These are phyloP conservation scores for Sphagnum contortum DNA, from an alignment of 225 moss, liverwort and hornwort species.

Conservation along the genomic window DNA sequence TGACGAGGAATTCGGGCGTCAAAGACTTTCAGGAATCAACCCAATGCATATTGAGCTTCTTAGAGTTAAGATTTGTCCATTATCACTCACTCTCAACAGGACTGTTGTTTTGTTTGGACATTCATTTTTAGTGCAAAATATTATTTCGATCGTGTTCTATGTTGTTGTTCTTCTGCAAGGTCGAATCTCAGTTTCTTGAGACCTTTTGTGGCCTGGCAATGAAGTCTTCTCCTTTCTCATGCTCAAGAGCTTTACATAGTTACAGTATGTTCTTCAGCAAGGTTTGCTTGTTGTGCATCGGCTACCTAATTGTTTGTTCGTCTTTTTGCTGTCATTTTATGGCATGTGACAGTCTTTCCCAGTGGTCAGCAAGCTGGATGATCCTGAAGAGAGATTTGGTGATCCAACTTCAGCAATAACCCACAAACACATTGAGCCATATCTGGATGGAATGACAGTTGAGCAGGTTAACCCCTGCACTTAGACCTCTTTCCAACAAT, in stretches of 20 bases:
- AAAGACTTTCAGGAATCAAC: slow-evolving; percentile 26
- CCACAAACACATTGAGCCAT: slow-evolving; percentile 6
- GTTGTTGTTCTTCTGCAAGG: too few relatives aligned
- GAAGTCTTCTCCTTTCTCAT: not conserved
- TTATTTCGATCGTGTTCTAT: too few relatives aligned
- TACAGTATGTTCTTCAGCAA: too few relatives aligned
- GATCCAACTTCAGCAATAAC: slow-evolving; percentile 7
- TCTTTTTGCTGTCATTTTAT: too few relatives aligned
- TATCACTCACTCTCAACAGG: not conserved
- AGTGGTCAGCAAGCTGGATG: not conserved
- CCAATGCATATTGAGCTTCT: slow-evolving; percentile 9
- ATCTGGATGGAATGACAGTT: slow-evolving; percentile 5
- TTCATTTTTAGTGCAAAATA: too few relatives aligned
- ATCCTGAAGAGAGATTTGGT: not conserved
- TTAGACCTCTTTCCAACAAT: too few relatives aligned
- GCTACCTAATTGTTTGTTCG: too few relatives aligned
- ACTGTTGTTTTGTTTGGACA: too few relatives aligned
- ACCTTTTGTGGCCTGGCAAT: not conserved
- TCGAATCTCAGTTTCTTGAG: too few relatives aligned
- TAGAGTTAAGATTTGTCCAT: not conserved
- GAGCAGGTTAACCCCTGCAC: slow-evolving; percentile 21
- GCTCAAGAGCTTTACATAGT: not conserved
- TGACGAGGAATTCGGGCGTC: slow-evolving; percentile 32
- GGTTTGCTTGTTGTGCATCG: too few relatives aligned
- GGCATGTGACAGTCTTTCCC: not conserved